These are phyloP conservation scores for Saccharum hybrid DNA, from an alignment of 202 grass and related monocot genomes.

Conservation along the genomic window DNA sequence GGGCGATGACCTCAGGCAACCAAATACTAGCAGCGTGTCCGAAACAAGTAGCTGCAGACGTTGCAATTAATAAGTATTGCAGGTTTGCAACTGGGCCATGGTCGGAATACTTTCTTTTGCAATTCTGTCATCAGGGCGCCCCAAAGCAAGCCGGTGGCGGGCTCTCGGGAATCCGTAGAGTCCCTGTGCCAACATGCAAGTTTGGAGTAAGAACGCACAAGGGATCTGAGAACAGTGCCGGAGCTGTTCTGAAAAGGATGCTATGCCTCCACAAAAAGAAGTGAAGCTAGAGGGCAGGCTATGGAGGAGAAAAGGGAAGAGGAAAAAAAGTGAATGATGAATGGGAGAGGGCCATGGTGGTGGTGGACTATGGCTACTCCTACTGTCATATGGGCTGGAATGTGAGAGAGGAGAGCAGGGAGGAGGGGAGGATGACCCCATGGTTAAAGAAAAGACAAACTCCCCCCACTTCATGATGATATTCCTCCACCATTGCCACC, in stretches of 20 bases:
- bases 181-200: constrained; percentile 3
- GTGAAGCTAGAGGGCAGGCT: constrained; percentile 38
- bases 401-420: constrained; percentile 6
- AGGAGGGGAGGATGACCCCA: constrained; percentile 42
- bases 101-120: constrained; percentile 29
- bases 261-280: constrained; percentile 53
- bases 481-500: constrained; percentile 54
- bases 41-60: constrained; percentile 5
- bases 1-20: constrained; percentile 5
- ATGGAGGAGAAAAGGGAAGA: constrained; percentile 15
- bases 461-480: constrained; percentile 59
- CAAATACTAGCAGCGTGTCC: neutral
- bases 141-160: constrained; percentile 38
- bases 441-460: constrained; percentile 58
- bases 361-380: constrained; percentile 35
- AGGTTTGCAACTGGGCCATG: constrained; percentile 18
- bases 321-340: constrained; percentile 48
- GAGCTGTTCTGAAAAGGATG: constrained; percentile 57
- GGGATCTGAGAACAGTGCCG: constrained; percentile 50
- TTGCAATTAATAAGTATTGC: constrained; percentile 18
- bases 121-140: constrained; percentile 26
- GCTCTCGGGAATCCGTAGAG: constrained; percentile 26
- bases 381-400: neutral
- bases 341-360: constrained; percentile 1
- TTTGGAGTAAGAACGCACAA: constrained; percentile 45